phyloP scores from a whole-genome alignment of 164 flowering plant genomes.

The Piper betle region DNA sequence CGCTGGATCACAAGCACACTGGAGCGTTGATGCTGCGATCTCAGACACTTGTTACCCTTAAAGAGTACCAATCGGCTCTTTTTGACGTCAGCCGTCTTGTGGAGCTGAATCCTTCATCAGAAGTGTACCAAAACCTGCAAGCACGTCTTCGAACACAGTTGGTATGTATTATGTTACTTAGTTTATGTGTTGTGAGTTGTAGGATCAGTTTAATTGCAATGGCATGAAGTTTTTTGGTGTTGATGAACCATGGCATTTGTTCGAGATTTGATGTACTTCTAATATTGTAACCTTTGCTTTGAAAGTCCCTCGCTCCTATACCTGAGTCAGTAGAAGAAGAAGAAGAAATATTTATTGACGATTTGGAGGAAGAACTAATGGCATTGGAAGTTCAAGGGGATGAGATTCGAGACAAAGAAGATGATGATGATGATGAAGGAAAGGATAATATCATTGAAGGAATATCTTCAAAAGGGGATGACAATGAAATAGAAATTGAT shows the following conservation, averaged over 20 bases:
- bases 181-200: no score
- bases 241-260: no score
- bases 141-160: constrained; percentile 77
- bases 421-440: constrained; percentile 12
- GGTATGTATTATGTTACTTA: constrained; percentile 27
- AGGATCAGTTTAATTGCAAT: no score
- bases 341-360: constrained; percentile 19
- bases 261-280: no score
- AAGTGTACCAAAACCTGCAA: constrained; percentile 68
- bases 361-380: constrained; percentile 5
- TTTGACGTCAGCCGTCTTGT: constrained; percentile 87
- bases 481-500: constrained; percentile 5
- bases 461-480: background rate
- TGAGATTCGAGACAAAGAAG: constrained; percentile 17
- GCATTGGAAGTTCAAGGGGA: constrained; percentile 1
- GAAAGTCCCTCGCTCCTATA: constrained; percentile 91
- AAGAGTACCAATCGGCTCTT: constrained; percentile 76
- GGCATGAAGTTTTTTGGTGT: no score
- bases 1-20: constrained; percentile 81
- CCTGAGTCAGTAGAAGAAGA: constrained; percentile 71
- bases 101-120: constrained; percentile 78
- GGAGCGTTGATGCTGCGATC: constrained; percentile 96
- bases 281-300: constrained; percentile 15
- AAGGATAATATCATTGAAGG: background rate
- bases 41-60: constrained; percentile 84